Base-by-base conservation (phyloP, 768 basidiomycete species). In the Tricholoma matsutake region DNA sequence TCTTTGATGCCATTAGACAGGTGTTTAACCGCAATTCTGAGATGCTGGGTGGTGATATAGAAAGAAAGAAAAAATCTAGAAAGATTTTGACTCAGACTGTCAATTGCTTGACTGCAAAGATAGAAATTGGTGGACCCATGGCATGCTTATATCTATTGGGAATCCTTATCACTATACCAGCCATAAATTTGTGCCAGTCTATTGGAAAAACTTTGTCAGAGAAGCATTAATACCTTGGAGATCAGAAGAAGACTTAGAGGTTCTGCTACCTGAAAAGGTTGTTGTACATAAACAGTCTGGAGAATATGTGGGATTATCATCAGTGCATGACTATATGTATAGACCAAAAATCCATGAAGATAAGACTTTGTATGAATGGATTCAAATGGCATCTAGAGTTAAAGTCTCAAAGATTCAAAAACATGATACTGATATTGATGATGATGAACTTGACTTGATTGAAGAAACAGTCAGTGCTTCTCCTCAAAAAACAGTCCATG, bases 51-150 rank as follows among this genome's bases (percentile, higher is more conserved):
- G 41, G 41, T 18, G 6, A n/a, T 18, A 4, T 43, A 4, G 18
- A 20, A 5, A 43, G 41, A 43, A 43, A 18, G 9, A n/a, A 43
- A 18, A 43, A 43, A 20, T 4, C 41, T 8, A 43, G 41, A 43
- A 43, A 43, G 41, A 43, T 20, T 6, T 43, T 43, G 16, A 43
- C 41, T 18, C 41, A 43, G 41, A 20, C 41, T 43, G 73, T 74
- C 0, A 80, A 80, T 58, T 9, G 62, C 0, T 37, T 80, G 22
- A 70, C 71, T 16, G 63, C 72, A 0, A 76, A 76, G 59, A 29
- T 68, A 16, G 76, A 79, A 61, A 71, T 78, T 14, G 77, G 78
- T 0, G 67, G 66, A 10, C 78, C 78, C 0, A 73, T 78, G 70
- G 71, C 70, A 1, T 69, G 60, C 9, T 61, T 75, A 59, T 78